phyloP scores from a whole-genome alignment of 2,329 filamentous ascomycete genomes.

The Pestalotiopsis sp. region DNA sequence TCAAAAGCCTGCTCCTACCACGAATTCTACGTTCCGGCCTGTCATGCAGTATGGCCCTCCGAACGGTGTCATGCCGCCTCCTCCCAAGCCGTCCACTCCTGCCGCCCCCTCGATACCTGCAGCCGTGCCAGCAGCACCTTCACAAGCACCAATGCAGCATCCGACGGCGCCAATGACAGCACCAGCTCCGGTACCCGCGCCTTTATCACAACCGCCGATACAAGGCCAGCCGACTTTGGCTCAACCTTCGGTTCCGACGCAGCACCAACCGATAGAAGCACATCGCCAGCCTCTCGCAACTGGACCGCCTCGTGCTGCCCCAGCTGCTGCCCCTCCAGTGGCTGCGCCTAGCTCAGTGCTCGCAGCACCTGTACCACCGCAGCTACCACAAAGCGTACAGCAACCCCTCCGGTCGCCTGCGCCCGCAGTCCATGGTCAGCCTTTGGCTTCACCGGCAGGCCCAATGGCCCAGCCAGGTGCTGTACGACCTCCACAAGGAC shows the following conservation, averaged over 20 bases:
- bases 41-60: constrained; percentile 69
- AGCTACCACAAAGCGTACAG: constrained; percentile 24
- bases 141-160: constrained; percentile 12
- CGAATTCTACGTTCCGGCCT: constrained; percentile 47
- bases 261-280: constrained; percentile 15
- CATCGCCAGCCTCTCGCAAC: constrained; percentile 13
- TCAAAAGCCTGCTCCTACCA: constrained; percentile 49
- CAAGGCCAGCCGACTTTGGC: constrained; percentile 16
- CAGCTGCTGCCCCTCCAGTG: constrained; percentile 22
- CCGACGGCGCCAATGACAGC: neutral
- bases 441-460: constrained; percentile 33
- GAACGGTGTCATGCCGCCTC: constrained; percentile 62
- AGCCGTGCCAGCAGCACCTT: constrained; percentile 6
- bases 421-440: constrained; percentile 24
- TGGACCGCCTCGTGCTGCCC: constrained; percentile 20
- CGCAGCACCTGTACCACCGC: constrained; percentile 25
- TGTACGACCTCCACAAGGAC: constrained; percentile 19
- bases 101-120: constrained; percentile 14
- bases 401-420: constrained; percentile 19
- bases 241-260: constrained; percentile 20
- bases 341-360: constrained; percentile 31
- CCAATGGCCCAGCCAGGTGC: constrained; percentile 28
- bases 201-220: neutral
- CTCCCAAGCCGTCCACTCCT: constrained; percentile 38
- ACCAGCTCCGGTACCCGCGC: constrained; percentile 18